These are phyloP conservation scores for Hypomyces perniciosus DNA, from an alignment of 2,329 filamentous ascomycete genomes.

Conservation along the genomic window DNA sequence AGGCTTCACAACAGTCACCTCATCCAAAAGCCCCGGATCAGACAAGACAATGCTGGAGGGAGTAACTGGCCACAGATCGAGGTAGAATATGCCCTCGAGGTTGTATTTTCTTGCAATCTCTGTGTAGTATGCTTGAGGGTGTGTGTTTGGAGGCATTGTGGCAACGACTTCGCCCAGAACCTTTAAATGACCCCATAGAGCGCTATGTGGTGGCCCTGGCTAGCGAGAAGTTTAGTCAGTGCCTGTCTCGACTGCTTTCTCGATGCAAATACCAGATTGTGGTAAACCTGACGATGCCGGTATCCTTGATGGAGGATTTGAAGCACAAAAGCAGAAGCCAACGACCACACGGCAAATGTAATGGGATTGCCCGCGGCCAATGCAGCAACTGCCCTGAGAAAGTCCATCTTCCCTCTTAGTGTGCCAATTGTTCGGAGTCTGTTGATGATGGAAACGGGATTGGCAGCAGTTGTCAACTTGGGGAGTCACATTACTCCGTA, in stretches of 20 bases:
- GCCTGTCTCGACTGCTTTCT: not conserved
- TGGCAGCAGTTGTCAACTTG: no score
- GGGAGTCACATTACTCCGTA: no score
- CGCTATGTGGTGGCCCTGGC: slow-evolving; percentile 16
- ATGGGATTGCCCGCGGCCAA: no score
- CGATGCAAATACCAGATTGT: not conserved
- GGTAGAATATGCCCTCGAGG: slow-evolving; percentile 24
- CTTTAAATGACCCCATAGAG: slow-evolving; percentile 19
- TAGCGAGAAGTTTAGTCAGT: not conserved
- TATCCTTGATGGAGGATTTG: slow-evolving; percentile 14
- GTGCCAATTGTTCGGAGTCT: no score
- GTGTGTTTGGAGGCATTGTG: slow-evolving; percentile 17
- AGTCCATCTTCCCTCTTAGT: no score
- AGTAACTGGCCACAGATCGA: slow-evolving; percentile 27
- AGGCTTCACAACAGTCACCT: slow-evolving; percentile 17
- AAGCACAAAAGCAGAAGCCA: no score
- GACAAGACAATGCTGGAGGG: slow-evolving; percentile 22
- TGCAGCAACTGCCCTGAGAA: no score
- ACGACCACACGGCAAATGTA: no score
- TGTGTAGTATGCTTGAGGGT: slow-evolving; percentile 20
- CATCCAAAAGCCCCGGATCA: slow-evolving; percentile 21
- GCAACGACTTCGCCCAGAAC: slow-evolving; percentile 14
- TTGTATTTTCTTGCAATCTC: slow-evolving; percentile 19
- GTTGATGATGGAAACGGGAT: no score
- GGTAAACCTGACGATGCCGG: not conserved